Conservation (phyloP, 768 basidiomycete genomes). For the Mycena belliarum region DNA sequence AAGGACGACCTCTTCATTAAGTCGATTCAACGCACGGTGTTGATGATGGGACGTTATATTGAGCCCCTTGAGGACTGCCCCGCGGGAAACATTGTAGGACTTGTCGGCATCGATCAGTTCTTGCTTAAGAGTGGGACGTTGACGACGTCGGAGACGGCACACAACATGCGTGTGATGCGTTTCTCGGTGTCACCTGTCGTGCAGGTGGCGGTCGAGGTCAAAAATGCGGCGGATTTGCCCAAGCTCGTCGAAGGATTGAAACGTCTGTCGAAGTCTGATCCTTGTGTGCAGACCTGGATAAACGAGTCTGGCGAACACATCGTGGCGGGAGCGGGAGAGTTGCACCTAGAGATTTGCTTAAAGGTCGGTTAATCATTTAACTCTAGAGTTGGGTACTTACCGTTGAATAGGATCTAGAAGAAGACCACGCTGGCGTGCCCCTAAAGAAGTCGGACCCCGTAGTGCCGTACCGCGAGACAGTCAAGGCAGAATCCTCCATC, state of each 20-base stretch:
- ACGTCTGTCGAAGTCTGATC: constrained; percentile 99
- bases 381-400: constrained; percentile 10
- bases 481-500: constrained; percentile 93
- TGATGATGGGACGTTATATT: constrained; percentile 99
- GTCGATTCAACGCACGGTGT: constrained; percentile 96
- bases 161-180: constrained; percentile 99
- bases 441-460: constrained; percentile 98
- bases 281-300: constrained; percentile 97
- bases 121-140: constrained; percentile 98
- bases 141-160: constrained; percentile 96
- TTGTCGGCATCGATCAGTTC: constrained; percentile 99
- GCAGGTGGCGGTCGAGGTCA: constrained; percentile 98
- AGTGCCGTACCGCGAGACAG: constrained; percentile 97
- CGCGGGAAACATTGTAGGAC: constrained; percentile 97
- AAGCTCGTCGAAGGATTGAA: constrained; percentile 99
- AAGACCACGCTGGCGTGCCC: constrained; percentile 99
- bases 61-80: constrained; percentile 99
- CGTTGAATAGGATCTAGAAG: constrained; percentile 82
- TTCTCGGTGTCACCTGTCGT: constrained; percentile 99
- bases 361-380: constrained; percentile 61
- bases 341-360: constrained; percentile 99
- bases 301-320: constrained; percentile 94
- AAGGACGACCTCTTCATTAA: constrained; percentile 98
- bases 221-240: constrained; percentile 98
- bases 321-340: constrained; percentile 98